Base-by-base conservation (phyloP, 1,284 basidiomycete species). In the Boletus subluridellus region DNA sequence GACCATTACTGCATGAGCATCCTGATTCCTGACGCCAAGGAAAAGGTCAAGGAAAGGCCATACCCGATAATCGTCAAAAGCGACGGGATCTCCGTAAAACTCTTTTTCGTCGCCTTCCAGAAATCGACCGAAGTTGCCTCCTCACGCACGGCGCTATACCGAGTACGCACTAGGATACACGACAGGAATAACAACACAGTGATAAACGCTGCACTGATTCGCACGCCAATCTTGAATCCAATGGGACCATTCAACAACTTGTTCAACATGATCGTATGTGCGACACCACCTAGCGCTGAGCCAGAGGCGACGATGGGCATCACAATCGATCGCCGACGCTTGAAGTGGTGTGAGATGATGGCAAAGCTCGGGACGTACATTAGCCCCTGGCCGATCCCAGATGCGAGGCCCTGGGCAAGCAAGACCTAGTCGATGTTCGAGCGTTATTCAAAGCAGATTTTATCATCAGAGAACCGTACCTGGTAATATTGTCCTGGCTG, bases 261-360 rank as follows among this genome's bases (percentile, higher is more conserved):
- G 60, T 79, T 79, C 46, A 80, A 57, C 73, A 79, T 77, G 57
- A 80, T 72, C 1, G 77, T 64, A 28, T 69, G 62, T 3, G 60
- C 52, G 26, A 73, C 57, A 10, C 69, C 69, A 24, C 77, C 76
- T 0, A 76, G 60, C 1, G 72, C 57, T 2, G 59, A 65, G 3
- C 76, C 76, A 6, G 69, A 69, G 11, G 67, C 51, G 12, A 65
- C 71, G 45, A 77, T 66, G 9, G 72, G 61, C 69, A 75, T 71
- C 34, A 67, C 65, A 10, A 64, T 51, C n/a, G 70, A 57, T 48
- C 69, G 59, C 3, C 69, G 67, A 51, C 60, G 65, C 26, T 63
- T 63, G 57, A 77, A 77, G 58, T 78, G 68, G 34, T 77, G 76
- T 1, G 74, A 76, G 2, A 76, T 42, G 15, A 77, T 46, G 15